Evolutionary conservation across 2,329 filamentous ascomycete species (phyloP).

Genomic region (Fusarium sp.): DNA sequence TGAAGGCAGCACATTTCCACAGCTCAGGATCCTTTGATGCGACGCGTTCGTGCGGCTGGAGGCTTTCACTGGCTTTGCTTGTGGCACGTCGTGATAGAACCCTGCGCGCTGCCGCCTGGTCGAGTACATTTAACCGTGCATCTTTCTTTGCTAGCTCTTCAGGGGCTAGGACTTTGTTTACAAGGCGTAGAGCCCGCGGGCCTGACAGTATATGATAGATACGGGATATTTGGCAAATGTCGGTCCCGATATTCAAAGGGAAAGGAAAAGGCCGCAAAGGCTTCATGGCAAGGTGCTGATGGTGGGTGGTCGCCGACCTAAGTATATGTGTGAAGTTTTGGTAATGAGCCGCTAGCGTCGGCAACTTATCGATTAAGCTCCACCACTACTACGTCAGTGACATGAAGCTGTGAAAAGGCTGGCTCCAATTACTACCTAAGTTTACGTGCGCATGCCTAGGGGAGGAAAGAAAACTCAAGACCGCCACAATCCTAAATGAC

Average conservation of each 20-base stretch:
- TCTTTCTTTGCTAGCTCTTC: constrained; percentile 46
- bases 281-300: constrained; percentile 41
- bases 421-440: constrained; percentile 24
- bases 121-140: constrained; percentile 33
- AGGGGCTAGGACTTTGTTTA: constrained; percentile 58
- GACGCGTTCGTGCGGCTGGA: not conserved
- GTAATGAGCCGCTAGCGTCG: constrained; percentile 28
- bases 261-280: constrained; percentile 65
- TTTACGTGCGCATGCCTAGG: not conserved
- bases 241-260: constrained; percentile 77
- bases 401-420: not conserved
- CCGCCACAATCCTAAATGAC: not conserved
- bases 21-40: constrained; percentile 38
- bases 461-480: not conserved
- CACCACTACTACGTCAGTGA: constrained; percentile 27
- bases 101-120: not conserved
- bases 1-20: constrained; percentile 50
- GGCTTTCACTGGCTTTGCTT: not conserved
- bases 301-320: not conserved
- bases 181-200: constrained; percentile 55
- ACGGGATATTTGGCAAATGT: constrained; percentile 78
- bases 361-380: constrained; percentile 44
- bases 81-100: not conserved
- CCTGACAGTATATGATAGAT: constrained; percentile 67
- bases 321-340: not conserved